Base-by-base conservation (phyloP, 2,329 filamentous ascomycete species). In the Dothideomycetidae sp. region DNA sequence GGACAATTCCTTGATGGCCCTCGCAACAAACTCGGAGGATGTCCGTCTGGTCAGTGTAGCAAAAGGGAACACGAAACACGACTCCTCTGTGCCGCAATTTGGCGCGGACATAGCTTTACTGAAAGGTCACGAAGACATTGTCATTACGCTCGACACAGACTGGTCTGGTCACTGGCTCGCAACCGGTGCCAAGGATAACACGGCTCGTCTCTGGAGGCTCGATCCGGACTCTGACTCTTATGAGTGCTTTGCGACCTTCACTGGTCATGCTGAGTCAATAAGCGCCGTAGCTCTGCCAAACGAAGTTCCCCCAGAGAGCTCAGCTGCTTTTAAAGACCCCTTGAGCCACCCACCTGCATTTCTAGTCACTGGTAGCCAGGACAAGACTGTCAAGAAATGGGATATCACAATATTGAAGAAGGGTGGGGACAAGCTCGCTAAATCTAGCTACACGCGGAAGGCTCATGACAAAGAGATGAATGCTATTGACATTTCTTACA, bases 381-480 rank as follows among this genome's bases (percentile, higher is more conserved):
- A 98, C 55, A 81, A 85, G 53, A 98, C 90, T 0, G 71, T 98
- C 48, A 98, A 98, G 63, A 78, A 81, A 48, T 94, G 90, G 84
- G 82, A 93, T 43, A 75, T 88, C 14, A 72, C 46, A 11, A 30
- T 48, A 2, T 41, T 75, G 1, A 71, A 71, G 28, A 55, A 62
- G 66, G 36, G 56, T 61, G 40, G 48, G 51, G 30, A 51, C 49
- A 12, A 38, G 21, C 30, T 10, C 15, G 40, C 53, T 42, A 69
- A 70, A 40, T 67, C 70, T 7, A 62, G 77, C 3, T 98, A 82
- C 57, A 96, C 90, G 1, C 74, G 90, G 40, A 93, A 94, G 58
- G 90, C 90, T 1, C 90, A 98, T 59, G 90, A 98, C 53, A 98
- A 98, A 56, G 90, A 98, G 48, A 98, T 98, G 60, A 98, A 98